Evolutionary conservation across 345 rosid species (phyloP), one percentile per base, ranked within the genome.

Genomic region (Salix viminalis): DNA sequence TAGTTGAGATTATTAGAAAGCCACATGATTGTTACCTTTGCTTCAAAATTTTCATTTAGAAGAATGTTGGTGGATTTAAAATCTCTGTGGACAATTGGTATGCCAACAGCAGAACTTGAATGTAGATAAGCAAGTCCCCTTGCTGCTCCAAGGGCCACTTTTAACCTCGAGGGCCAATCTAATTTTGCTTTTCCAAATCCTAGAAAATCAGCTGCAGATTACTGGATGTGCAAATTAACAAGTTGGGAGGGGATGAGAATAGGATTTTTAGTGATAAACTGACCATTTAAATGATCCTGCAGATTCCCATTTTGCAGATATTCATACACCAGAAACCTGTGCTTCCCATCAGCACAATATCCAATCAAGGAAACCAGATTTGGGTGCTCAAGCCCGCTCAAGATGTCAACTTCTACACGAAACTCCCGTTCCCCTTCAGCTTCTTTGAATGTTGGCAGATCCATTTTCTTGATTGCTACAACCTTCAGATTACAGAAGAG

Each of bases 391-490:
- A 95, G 94, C 83, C 99, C 89, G 91, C 99, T 95, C 86, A 95
- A 75, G 83, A 95, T 91, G 77, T 95, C 99, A 50, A 95, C 97
- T 82, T 95, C 99, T 48, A 95, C 97, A 3, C 97, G 97, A 73
- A 92, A 95, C 76, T 95, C 99, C 24, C 92, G 83, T 78, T 95
- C 97, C 70, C 99, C 97, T 65, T 92, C 97, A 28, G 97, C 97
- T 83, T 81, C 94, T 84, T 91, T 92, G 71, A 83, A 90, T 44
- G 88, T 77, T 23, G 97, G 97, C 80, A 95, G 83, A 83, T 92
- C 97, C 99, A 95, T 95, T 84, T 93, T 95, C 94, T 93, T 95
- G 85, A 95, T 89, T 60, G 99, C 99, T 76, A 95, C 97, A 65
- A 90, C 93, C 99, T 95, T 85, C 74, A 79, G n/a, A 74, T 72